phyloP scores from a whole-genome alignment of 768 basidiomycete species.

The Hygrocybe coccinea region DNA sequence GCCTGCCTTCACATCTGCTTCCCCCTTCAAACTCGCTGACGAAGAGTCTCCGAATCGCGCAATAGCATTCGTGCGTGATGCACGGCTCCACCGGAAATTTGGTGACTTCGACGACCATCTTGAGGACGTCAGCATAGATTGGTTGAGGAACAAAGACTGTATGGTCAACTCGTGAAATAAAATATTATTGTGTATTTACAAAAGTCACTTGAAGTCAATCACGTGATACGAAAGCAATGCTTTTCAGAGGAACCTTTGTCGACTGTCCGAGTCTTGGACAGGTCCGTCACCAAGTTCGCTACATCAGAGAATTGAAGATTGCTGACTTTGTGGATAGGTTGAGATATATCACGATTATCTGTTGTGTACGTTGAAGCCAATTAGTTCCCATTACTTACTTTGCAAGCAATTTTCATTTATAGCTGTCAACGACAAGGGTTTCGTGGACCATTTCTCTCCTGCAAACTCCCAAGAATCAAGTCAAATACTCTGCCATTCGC shows the following conservation, averaged over 20 bases:
- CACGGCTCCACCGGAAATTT: conserved; percentile 51
- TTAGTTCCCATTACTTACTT: not conserved
- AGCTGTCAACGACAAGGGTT: not conserved
- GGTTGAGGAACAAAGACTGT: conserved; percentile 36
- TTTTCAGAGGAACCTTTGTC: conserved; percentile 3
- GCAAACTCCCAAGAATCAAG: not conserved
- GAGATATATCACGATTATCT: not conserved
- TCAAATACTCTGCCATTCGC: not conserved
- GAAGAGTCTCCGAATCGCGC: conserved; percentile 45
- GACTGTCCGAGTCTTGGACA: conserved; percentile 1
- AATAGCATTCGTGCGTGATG: conserved; percentile 44
- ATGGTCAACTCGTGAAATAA: not conserved
- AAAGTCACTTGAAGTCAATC: not conserved
- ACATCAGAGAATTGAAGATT: not conserved
- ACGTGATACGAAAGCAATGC: not conserved
- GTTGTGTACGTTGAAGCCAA: not conserved
- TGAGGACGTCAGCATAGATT: conserved; percentile 63
- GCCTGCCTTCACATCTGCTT: conserved; percentile 42
- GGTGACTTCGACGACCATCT: conserved; percentile 83
- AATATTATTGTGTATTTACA: not conserved
- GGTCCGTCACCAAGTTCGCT: not conserved
- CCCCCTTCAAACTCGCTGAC: conserved; percentile 44
- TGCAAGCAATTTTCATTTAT: not conserved
- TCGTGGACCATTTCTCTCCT: not conserved
- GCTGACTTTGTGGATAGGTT: not conserved